These are phyloP conservation scores for Leptosphaerulina australis DNA, from an alignment of 2,329 filamentous ascomycete genomes.

Conservation along the genomic window DNA sequence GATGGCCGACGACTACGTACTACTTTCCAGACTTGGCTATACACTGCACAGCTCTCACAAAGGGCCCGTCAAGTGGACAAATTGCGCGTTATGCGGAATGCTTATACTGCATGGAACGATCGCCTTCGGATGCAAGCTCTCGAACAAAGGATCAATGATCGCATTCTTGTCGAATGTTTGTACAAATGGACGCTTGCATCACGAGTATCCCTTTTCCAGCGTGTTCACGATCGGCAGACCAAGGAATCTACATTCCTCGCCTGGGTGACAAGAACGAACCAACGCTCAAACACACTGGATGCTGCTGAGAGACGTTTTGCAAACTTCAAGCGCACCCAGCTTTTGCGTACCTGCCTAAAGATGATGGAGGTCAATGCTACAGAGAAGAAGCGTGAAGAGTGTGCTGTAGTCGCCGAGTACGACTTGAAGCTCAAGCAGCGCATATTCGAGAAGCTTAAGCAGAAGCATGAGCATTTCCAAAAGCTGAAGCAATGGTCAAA, in stretches of 20 bases:
- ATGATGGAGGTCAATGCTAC: constrained; percentile 37
- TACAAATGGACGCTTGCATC: constrained; percentile 67
- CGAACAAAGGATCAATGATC: constrained; percentile 60
- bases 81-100: constrained; percentile 60
- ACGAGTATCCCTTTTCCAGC: constrained; percentile 49
- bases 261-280: constrained; percentile 40
- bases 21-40: constrained; percentile 58
- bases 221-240: constrained; percentile 43
- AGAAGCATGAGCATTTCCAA: constrained; percentile 50
- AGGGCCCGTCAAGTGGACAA: constrained; percentile 59
- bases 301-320: constrained; percentile 40
- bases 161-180: constrained; percentile 61
- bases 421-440: constrained; percentile 50
- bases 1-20: constrained; percentile 54
- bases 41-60: constrained; percentile 49
- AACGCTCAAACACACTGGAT: constrained; percentile 36
- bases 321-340: constrained; percentile 39
- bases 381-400: constrained; percentile 36
- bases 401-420: constrained; percentile 51
- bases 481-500: constrained; percentile 60
- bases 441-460: constrained; percentile 45
- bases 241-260: constrained; percentile 35
- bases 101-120: constrained; percentile 68
- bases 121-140: constrained; percentile 61
- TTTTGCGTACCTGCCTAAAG: constrained; percentile 33